Evolutionary conservation across 2,329 filamentous ascomycete genomes (phyloP), one percentile per base, ranked within the genome.

Genomic region (Exserohilum turcica): DNA sequence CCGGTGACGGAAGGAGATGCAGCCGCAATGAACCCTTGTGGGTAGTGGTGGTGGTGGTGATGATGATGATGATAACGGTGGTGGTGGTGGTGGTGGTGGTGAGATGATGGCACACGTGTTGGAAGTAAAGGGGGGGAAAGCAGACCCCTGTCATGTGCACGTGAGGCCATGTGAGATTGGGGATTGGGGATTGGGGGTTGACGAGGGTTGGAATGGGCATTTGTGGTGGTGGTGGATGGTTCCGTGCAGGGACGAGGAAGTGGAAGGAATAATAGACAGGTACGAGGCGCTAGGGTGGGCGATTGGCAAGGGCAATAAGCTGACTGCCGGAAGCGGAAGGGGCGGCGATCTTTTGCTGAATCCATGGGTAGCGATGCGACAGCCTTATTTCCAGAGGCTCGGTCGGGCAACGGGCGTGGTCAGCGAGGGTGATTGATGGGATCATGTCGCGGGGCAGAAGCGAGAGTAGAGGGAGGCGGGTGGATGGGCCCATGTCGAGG

Each of bases 311-410:
- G 40, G 48, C 28, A 53, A 45, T 54, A 40, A 29, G 50, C 32
- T 16, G 21, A 37, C 13, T 45, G 47, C 60, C 56, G 40, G 42
- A 64, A 65, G 61, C 59, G 57, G 54, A 60, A 58, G 12, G 48
- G 43, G 39, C 19, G 60, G 15, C 58, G 57, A 64, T 59, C 55
- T 57, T 40, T 50, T 61, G 48, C 57, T 55, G 50, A 29, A 56
- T 64, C 49, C 54, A 57, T 58, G 15, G 52, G 51, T 60, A 48
- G 53, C 43, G 48, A 40, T 43, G 48, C 50, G 42, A 48, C 53
- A 46, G 56, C 49, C 61, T 45, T 60, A 60, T 67, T 64, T 40
- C 68, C 60, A 52, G 63, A 56, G 53, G 48, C 53, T 65, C 64
- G 67, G 66, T 62, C 21, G 21, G 21, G 21, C 21, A 24, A 24